phyloP scores from a whole-genome alignment of 2,329 filamentous ascomycete species.

The Nectriaceae sp. region DNA sequence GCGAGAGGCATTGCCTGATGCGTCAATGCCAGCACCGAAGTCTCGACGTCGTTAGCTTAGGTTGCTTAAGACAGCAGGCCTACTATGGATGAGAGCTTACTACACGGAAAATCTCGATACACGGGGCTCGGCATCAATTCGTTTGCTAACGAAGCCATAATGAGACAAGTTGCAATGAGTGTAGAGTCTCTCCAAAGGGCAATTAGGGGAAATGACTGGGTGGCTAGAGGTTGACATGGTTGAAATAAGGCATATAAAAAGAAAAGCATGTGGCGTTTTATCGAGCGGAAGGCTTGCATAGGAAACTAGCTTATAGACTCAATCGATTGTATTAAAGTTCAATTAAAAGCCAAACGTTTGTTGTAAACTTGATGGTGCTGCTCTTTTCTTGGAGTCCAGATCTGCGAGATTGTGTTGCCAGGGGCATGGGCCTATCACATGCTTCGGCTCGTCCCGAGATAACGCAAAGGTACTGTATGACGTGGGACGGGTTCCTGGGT shows the following conservation, averaged over 20 bases:
- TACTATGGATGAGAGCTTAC: too few species aligned
- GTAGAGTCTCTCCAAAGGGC: too few species aligned
- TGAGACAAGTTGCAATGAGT: too few species aligned
- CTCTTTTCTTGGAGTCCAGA: too few species aligned
- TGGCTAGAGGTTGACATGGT: too few species aligned
- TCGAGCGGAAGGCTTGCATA: conserved; percentile 7
- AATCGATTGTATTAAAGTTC: background rate
- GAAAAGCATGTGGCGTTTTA: conserved; percentile 25
- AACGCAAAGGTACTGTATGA: background rate
- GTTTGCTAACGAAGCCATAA: too few species aligned
- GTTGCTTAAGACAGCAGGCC: too few species aligned
- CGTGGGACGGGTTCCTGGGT: background rate
- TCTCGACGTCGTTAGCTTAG: conserved; percentile 26
- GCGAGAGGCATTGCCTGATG: conserved; percentile 44
- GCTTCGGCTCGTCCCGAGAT: background rate
- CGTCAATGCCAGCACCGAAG: conserved; percentile 31
- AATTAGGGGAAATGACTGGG: too few species aligned
- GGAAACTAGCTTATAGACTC: background rate
- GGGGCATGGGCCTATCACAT: background rate
- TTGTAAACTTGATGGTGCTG: too few species aligned
- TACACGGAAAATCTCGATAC: background rate
- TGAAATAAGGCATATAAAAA: too few species aligned
- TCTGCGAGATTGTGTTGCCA: too few species aligned
- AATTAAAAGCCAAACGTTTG: background rate
- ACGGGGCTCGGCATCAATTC: too few species aligned